Percentiles rank a stretch among this genome's conserved stretches.
Conservation (phyloP, 257 asterid genomes). For the Salvia hispanica region DNA sequence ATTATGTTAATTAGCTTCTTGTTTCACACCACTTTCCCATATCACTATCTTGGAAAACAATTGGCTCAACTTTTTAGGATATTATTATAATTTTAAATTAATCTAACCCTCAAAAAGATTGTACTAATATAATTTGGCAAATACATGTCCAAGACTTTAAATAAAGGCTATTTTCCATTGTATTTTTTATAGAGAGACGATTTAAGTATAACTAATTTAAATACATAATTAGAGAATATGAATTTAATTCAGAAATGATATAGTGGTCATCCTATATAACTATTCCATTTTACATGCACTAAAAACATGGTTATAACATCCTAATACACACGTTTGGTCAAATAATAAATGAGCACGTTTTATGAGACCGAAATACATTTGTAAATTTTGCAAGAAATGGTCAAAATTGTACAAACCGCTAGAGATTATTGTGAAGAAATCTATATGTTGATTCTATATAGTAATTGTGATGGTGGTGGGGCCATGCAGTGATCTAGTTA, state of each 20-base stretch:
- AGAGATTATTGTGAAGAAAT: slow-evolving; percentile 4
- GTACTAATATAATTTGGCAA: not conserved
- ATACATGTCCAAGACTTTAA: no score
- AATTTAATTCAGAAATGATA: no score
- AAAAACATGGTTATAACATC: no score
- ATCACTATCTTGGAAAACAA: not conserved
- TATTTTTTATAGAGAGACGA: no score
- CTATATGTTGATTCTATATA: not conserved
- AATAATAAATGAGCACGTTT: not conserved
- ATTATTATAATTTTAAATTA: not conserved
- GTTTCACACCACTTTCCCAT: slow-evolving; percentile 24
- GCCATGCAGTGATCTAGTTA: no score
- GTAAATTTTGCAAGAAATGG: not conserved
- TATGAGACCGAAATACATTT: not conserved
- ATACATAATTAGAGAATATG: no score
- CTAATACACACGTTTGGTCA: no score
- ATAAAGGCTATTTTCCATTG: no score
- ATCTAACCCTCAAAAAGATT: no score
- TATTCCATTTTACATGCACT: no score
- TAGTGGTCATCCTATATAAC: no score
- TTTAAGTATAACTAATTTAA: no score
- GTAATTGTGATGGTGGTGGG: not conserved
- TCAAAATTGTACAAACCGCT: slow-evolving; percentile 27
- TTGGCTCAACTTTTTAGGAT: slow-evolving; percentile 5
- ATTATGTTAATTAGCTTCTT: not conserved